Percentiles rank a stretch among this genome's conserved stretches.
phyloP scores from a whole-genome alignment of 805 yeast species.

The Candida gorgasii region DNA sequence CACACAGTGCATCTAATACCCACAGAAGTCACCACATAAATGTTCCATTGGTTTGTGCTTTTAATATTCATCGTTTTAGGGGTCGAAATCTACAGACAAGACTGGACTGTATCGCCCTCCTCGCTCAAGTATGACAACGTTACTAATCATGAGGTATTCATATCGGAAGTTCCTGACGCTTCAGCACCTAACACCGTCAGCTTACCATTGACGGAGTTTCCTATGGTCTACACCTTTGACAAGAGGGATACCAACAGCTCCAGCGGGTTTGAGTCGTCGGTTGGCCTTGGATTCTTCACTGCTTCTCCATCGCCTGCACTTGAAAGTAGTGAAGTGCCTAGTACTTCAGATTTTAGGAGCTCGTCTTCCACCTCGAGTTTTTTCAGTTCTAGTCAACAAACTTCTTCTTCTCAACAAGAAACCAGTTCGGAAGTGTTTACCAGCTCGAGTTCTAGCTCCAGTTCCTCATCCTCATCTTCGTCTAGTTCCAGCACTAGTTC shows the following conservation, averaged over 20 bases:
- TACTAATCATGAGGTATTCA: neutral
- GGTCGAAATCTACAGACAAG: neutral
- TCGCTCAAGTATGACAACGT: neutral
- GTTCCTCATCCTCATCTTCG: too few relatives aligned
- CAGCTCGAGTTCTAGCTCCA: too few relatives aligned
- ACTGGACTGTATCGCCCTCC: slow-evolving; percentile 3
- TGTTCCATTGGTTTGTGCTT: neutral
- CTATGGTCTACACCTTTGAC: neutral
- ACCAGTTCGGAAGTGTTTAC: too few relatives aligned
- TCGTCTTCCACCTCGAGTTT: too few relatives aligned
- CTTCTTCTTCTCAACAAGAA: too few relatives aligned
- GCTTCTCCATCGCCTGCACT: slow-evolving; percentile 3
- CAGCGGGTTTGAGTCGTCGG: neutral
- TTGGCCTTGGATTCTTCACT: neutral
- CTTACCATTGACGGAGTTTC: neutral
- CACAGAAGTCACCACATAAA: neutral
- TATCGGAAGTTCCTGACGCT: neutral
- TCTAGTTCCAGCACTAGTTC: slow-evolving; percentile 6
- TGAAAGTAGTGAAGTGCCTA: neutral
- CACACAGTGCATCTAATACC: too few relatives aligned
- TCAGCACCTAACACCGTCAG: neutral
- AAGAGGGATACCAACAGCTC: slow-evolving; percentile 2
- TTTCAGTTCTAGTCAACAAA: too few relatives aligned
- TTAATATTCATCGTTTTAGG: neutral
- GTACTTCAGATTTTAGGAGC: neutral